phyloP scores from a whole-genome alignment of 2,329 filamentous ascomycete genomes.

The Lithohypha guttulata region DNA sequence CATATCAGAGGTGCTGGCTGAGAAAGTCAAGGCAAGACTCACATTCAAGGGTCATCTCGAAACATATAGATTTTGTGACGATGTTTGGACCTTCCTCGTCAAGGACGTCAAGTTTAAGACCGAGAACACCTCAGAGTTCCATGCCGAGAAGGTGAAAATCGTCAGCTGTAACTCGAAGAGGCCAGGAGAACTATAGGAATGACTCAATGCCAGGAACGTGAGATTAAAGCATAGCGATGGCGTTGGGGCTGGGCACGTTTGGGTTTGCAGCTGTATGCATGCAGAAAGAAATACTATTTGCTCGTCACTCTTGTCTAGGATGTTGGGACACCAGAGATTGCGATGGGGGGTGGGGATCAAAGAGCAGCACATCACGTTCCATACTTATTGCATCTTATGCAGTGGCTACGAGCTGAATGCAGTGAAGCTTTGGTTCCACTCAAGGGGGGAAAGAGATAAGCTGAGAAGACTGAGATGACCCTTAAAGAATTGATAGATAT shows the following conservation, averaged over 20 bases:
- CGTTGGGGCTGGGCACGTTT: neutral
- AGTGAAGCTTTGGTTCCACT: too few relatives aligned
- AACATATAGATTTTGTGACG: conserved; percentile 98
- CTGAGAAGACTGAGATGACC: too few relatives aligned
- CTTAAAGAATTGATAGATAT: too few relatives aligned
- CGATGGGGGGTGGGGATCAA: too few relatives aligned
- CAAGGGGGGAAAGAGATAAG: too few relatives aligned
- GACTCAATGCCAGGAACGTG: neutral
- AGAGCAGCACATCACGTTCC: too few relatives aligned
- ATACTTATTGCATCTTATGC: too few relatives aligned
- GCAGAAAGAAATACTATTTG: too few relatives aligned
- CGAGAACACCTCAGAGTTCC: conserved; percentile 64
- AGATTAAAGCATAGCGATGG: conserved; percentile 2
- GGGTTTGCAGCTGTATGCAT: too few relatives aligned
- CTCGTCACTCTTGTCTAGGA: too few relatives aligned
- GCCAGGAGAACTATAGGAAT: conserved; percentile 48
- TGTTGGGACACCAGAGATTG: too few relatives aligned
- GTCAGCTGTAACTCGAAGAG: conserved; percentile 93
- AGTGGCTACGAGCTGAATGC: too few relatives aligned
- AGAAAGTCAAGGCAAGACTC: conserved; percentile 82
- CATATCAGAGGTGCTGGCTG: conserved; percentile 80
- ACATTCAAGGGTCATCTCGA: conserved; percentile 98
- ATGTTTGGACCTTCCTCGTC: conserved; percentile 98
- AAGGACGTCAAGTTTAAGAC: conserved; percentile 99
- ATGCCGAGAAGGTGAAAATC: conserved; percentile 93